Percentiles rank a stretch among this genome's conserved stretches.
phyloP scores from a whole-genome alignment of 2,329 filamentous ascomycete species.

The Fusarium domesticum region DNA sequence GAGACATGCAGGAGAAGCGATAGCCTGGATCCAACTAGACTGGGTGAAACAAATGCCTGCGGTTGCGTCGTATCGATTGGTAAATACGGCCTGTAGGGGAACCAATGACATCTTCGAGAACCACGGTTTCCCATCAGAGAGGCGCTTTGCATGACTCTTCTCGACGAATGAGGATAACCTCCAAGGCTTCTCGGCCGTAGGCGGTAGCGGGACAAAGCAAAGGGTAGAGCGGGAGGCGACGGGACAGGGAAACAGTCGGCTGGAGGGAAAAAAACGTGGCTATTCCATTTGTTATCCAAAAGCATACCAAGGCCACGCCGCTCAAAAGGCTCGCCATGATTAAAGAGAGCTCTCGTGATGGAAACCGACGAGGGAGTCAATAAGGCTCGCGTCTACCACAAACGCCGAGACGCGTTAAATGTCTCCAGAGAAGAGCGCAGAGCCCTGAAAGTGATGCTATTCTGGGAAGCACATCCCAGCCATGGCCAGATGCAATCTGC shows the following conservation, averaged over 20 bases:
- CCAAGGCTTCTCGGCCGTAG: background rate
- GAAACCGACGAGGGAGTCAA: background rate
- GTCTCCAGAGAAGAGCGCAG: slow-evolving; percentile 1
- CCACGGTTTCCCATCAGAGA: background rate
- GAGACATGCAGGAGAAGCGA: slow-evolving; percentile 24
- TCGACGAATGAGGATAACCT: slow-evolving; percentile 21
- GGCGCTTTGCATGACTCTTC: slow-evolving; percentile 22
- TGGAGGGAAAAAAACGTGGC: background rate
- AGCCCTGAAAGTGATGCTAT: slow-evolving; percentile 17
- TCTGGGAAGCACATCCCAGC: slow-evolving; percentile 8
- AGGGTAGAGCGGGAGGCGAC: slow-evolving; percentile 5
- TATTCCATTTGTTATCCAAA: background rate
- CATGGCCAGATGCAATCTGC: slow-evolving; percentile 1
- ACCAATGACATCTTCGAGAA: slow-evolving; percentile 9
- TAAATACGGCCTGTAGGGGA: slow-evolving; percentile 7
- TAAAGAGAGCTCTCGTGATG: background rate
- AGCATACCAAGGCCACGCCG: background rate
- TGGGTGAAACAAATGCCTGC: slow-evolving; percentile 20
- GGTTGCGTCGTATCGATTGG: slow-evolving; percentile 19
- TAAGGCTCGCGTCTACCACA: slow-evolving; percentile 15
- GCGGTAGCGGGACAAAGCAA: slow-evolving; percentile 17
- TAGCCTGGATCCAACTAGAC: slow-evolving; percentile 15
- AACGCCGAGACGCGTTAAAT: slow-evolving; percentile 15
- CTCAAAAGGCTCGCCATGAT: background rate
- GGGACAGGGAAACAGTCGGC: slow-evolving; percentile 6